These are phyloP conservation scores for Fusarium sp. DNA, from an alignment of 2,329 filamentous ascomycete genomes.

Conservation along the genomic window DNA sequence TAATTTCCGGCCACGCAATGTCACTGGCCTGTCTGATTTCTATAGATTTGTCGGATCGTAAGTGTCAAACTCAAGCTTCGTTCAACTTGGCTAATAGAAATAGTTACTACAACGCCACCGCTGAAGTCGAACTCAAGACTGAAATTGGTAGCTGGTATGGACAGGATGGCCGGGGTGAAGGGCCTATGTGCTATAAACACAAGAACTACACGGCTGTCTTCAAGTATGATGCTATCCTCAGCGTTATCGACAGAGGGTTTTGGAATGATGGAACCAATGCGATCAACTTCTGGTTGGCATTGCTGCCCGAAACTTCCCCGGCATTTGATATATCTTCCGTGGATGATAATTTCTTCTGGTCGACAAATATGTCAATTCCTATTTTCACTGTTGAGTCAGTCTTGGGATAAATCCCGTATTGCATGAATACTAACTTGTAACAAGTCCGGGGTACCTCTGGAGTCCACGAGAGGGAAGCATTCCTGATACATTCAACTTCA, in stretches of 20 bases:
- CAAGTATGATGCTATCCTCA: constrained; percentile 14
- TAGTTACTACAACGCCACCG: constrained; percentile 21
- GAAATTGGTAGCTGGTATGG: too few relatives aligned
- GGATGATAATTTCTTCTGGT: not conserved
- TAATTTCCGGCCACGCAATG: constrained; percentile 1
- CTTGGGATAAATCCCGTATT: rapidly evolving
- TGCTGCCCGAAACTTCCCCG: not conserved
- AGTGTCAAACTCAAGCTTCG: not conserved
- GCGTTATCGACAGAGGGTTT: constrained; percentile 1
- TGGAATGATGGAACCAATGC: constrained; percentile 16
- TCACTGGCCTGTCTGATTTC: not conserved
- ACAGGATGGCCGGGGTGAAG: not conserved
- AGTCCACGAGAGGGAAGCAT: rapidly evolving
- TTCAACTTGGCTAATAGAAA: too few relatives aligned
- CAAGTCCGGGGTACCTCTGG: too few relatives aligned
- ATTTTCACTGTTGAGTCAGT: not conserved
- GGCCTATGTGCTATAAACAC: not conserved
- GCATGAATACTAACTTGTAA: too few relatives aligned
- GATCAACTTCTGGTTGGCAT: constrained; percentile 13
- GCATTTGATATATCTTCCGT: not conserved
- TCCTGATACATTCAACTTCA: constrained; percentile 7
- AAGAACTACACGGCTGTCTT: not conserved
- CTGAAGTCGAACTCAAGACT: constrained; percentile 1
- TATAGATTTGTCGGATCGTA: constrained; percentile 22
- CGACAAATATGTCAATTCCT: not conserved